These are phyloP conservation scores for Furcasterigmium sp. DNA, from an alignment of 2,329 filamentous ascomycete genomes.

Conservation along the genomic window DNA sequence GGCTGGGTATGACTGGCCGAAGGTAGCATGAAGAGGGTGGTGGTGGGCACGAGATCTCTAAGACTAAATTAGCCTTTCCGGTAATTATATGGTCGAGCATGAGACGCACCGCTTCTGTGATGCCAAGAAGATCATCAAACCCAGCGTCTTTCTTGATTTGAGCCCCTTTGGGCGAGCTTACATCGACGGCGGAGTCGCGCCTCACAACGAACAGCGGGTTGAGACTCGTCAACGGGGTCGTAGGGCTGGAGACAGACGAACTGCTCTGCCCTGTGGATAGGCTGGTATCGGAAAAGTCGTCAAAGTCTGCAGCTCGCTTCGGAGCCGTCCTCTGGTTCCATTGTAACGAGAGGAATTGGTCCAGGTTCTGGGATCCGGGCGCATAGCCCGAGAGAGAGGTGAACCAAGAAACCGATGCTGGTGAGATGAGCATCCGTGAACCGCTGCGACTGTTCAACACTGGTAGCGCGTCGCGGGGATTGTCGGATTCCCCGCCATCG, in stretches of 20 bases:
- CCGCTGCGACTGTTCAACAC: slow-evolving; percentile 9
- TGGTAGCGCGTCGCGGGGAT: slow-evolving; percentile 2
- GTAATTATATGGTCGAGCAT: too few species aligned
- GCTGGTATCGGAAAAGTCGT: background rate
- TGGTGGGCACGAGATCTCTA: too few species aligned
- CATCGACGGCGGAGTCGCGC: background rate
- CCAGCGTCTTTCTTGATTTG: background rate
- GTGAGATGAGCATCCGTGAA: slow-evolving; percentile 7
- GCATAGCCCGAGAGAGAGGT: slow-evolving; percentile 1
- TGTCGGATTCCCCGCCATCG: slow-evolving; percentile 6
- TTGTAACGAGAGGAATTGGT: too few species aligned
- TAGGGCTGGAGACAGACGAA: background rate
- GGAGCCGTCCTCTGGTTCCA: too few species aligned
- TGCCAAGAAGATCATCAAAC: background rate
- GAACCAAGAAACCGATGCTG: slow-evolving; percentile 10
- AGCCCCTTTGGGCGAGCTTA: background rate
- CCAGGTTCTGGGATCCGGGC: too few species aligned
- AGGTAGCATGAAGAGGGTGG: too few species aligned
- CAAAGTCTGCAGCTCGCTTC: background rate
- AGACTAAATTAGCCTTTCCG: too few species aligned
- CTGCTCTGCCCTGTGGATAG: background rate
- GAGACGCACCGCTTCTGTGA: background rate
- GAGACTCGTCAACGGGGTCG: background rate
- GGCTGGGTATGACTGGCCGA: too few species aligned
- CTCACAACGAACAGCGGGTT: background rate